A percentile compares a stretch with the other conserved stretches of the same genome.
Evolutionary conservation across 1,139 yeast genomes (phyloP).

Genomic region (Geotrichum reessii): DNA sequence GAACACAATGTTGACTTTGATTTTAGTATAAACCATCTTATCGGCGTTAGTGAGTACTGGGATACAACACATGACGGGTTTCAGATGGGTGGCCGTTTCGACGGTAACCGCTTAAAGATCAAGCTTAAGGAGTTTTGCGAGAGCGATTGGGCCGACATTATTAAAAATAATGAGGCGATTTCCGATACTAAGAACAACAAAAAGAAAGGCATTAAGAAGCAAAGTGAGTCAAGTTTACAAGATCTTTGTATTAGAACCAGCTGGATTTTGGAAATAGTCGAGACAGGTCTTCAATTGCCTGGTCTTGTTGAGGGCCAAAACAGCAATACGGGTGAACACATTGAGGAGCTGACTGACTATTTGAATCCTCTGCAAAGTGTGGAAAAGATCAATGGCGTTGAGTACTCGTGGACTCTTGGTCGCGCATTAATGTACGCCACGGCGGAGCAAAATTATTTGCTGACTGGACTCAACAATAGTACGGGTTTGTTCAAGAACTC

Average conservation of each 20-base stretch:
- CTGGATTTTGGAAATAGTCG: constrained; percentile 67
- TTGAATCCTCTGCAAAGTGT: constrained; percentile 53
- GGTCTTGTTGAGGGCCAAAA: constrained; percentile 38
- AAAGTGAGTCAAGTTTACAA: constrained; percentile 40
- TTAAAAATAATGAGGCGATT: constrained; percentile 26
- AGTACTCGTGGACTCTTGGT: constrained; percentile 81
- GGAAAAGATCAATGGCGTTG: constrained; percentile 57
- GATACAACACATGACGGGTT: constrained; percentile 55
- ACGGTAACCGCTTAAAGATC: constrained; percentile 39
- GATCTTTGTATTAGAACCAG: constrained; percentile 62
- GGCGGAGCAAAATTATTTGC: constrained; percentile 37
- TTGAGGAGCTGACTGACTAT: constrained; percentile 25
- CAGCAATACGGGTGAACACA: constrained; percentile 6
- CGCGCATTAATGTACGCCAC: constrained; percentile 62
- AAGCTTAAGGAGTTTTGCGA: constrained; percentile 46
- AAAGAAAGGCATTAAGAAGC: constrained; percentile 32
- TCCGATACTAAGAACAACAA: constrained; percentile 9
- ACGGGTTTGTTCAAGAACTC: constrained; percentile 39
- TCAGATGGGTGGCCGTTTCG: constrained; percentile 38
- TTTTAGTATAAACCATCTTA: constrained; percentile 59
- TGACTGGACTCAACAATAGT: constrained; percentile 35
- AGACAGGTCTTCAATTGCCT: constrained; percentile 70
- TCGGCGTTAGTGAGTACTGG: constrained; percentile 83
- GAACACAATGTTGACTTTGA: constrained; percentile 58
- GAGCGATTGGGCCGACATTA: constrained; percentile 42